Percentiles rank a stretch among this genome's conserved stretches.
phyloP scores from a whole-genome alignment of 2,329 filamentous ascomycete species.

The Coniochaeta pulveracea region DNA sequence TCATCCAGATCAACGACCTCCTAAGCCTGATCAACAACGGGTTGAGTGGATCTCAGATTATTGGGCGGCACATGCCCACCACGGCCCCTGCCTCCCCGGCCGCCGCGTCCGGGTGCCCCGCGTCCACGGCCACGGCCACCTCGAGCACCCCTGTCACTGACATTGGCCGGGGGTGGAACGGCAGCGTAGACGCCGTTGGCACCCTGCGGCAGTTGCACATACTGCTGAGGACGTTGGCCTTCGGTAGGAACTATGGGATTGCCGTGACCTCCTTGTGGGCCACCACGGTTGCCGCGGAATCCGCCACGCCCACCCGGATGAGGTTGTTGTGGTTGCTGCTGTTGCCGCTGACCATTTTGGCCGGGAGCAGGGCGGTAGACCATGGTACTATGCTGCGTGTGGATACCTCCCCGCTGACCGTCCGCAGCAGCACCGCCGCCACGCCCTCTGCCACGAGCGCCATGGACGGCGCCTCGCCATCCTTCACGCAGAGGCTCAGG shows the following conservation, averaged over 20 bases:
- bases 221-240: slow-evolving; percentile 11
- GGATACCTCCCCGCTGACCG: slow-evolving; percentile 16
- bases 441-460: slow-evolving; percentile 25
- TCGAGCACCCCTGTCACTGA: slow-evolving; percentile 34
- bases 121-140: slow-evolving; percentile 22
- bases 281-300: slow-evolving; percentile 7
- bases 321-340: slow-evolving; percentile 9
- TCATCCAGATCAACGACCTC: too few relatives aligned
- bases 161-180: slow-evolving; percentile 47
- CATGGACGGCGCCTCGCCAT: slow-evolving; percentile 46
- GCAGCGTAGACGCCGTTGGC: slow-evolving; percentile 30
- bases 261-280: slow-evolving; percentile 4
- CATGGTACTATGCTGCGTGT: slow-evolving; percentile 38
- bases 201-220: slow-evolving; percentile 12
- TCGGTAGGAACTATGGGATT: slow-evolving; percentile 5
- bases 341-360: slow-evolving; percentile 9
- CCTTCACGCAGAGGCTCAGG: slow-evolving; percentile 43
- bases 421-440: slow-evolving; percentile 21
- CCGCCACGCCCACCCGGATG: slow-evolving; percentile 5
- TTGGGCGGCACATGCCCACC: too few relatives aligned
- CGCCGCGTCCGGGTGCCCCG: slow-evolving; percentile 14
- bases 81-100: slow-evolving; percentile 9
- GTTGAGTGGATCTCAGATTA: too few relatives aligned
- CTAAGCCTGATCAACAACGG: too few relatives aligned
- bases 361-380: slow-evolving; percentile 33